phyloP scores from a whole-genome alignment of 2,329 filamentous ascomycete genomes.

The Biscogniauxia mediterranea region DNA sequence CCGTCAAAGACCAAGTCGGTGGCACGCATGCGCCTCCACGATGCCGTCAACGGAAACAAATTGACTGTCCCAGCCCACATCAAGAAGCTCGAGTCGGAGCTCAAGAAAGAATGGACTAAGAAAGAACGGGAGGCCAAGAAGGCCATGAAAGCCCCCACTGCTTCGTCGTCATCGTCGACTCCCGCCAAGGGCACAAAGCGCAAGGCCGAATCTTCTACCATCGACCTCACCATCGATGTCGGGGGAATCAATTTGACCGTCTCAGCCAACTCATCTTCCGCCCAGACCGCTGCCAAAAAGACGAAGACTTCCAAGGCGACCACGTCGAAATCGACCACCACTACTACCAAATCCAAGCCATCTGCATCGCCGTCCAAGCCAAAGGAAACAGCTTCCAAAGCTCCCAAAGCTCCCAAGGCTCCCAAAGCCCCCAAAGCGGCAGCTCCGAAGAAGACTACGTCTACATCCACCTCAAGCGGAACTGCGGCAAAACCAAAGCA shows the following conservation, averaged over 20 bases:
- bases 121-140: slow-evolving; percentile 50
- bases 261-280: slow-evolving; percentile 20
- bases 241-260: slow-evolving; percentile 30
- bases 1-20: slow-evolving; percentile 56
- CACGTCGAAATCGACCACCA: slow-evolving; percentile 1
- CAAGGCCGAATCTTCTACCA: slow-evolving; percentile 28
- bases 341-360: slow-evolving; percentile 1
- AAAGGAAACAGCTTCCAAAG: slow-evolving; percentile 13
- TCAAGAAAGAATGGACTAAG: slow-evolving; percentile 58
- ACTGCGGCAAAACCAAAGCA: slow-evolving; percentile 12
- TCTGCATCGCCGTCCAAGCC: background rate
- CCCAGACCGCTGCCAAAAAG: slow-evolving; percentile 24
- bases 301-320: slow-evolving; percentile 20
- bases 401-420: slow-evolving; percentile 6
- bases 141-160: slow-evolving; percentile 20
- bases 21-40: slow-evolving; percentile 56
- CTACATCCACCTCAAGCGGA: slow-evolving; percentile 1
- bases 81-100: slow-evolving; percentile 46
- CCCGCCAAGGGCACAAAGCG: slow-evolving; percentile 28
- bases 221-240: slow-evolving; percentile 26
- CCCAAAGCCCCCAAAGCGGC: slow-evolving; percentile 1
- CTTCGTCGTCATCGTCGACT: background rate
- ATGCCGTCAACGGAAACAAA: slow-evolving; percentile 49
- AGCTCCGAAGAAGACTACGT: slow-evolving; percentile 5
- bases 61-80: slow-evolving; percentile 51